Evolutionary conservation across 176 grass and related monocot species (phyloP), one percentile per base, ranked within the genome.

Genomic region (Juncus effusus): DNA sequence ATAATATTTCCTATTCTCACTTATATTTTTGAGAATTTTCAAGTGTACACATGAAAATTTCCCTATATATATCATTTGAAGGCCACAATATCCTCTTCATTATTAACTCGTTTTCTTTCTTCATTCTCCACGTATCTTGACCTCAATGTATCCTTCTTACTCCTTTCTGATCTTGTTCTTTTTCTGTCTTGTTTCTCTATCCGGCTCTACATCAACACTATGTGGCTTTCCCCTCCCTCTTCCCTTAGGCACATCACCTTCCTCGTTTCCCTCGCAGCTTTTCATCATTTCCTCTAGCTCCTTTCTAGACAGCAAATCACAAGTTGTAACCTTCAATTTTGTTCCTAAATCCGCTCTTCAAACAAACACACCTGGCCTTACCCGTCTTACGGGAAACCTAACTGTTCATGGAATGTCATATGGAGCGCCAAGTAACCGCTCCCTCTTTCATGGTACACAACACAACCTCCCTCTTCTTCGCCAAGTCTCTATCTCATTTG

Each of bases 301-400:
- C 65, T 90, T 89, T 80, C 44, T 61, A 61, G 79, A 77, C 4
- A 77, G 82, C 51, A 15, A 54, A n/a, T 0, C 37, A 5, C 52
- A 86, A 7, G 85, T 95, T 52, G 16, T 51, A 10, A 0, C 51
- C 6, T 78, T 94, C 69, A 38, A 54, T 44, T 45, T 88, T 38
- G 41, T 61, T 6, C 36, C 76, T 9, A 54, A 62, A 37, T 45
- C 50, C 13, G 77, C 49, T 39, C 35, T 10, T 4, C 56, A 3
- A 58, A 83, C 83, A 2, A 4, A 0, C 38, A 9, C 44, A 9
- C 0, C 36, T 6, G 11, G 2, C 14, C 12, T 78, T 40, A 10
- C 86, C 47, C 40, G 44, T 39, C 3, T 82, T 59, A 28, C 35
- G 9, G 80, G 73, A 35, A 84, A 76, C 13, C 12, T 87, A 37